phyloP scores from a whole-genome alignment of 2,329 filamentous ascomycete species.

The Cercospora citrullina region DNA sequence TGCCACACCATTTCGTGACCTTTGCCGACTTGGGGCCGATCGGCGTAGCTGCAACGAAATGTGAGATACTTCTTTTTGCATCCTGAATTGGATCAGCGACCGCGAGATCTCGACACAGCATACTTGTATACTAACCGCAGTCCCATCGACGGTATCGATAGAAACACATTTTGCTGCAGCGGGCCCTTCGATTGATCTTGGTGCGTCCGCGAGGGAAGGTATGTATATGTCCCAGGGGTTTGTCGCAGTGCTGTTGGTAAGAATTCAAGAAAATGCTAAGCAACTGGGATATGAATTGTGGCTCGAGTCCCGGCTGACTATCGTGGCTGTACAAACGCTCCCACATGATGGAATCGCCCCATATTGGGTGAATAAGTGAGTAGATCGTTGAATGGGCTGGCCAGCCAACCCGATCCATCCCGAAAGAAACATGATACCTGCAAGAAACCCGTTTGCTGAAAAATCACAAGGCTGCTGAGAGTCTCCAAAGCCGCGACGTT shows the following conservation, averaged over 20 bases:
- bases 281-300: neutral
- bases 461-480: neutral
- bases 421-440: neutral
- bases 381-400: neutral
- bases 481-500: neutral
- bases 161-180: conserved; percentile 3
- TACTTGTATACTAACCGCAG: neutral
- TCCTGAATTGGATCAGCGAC: conserved; percentile 1
- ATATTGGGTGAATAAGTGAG: neutral
- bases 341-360: neutral
- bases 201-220: neutral
- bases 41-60: conserved; percentile 12
- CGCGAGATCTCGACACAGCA: neutral
- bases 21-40: neutral
- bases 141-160: conserved; percentile 12
- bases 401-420: neutral
- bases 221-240: neutral
- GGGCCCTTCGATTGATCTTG: neutral
- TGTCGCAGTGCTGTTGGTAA: neutral
- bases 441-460: neutral
- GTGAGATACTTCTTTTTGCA: conserved; percentile 15
- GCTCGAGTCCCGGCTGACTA: neutral
- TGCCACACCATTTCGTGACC: conserved; percentile 9
- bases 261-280: neutral
- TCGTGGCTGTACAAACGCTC: neutral